phyloP scores from a whole-genome alignment of 805 yeast genomes.

The Metschnikowia noctiluminum region DNA sequence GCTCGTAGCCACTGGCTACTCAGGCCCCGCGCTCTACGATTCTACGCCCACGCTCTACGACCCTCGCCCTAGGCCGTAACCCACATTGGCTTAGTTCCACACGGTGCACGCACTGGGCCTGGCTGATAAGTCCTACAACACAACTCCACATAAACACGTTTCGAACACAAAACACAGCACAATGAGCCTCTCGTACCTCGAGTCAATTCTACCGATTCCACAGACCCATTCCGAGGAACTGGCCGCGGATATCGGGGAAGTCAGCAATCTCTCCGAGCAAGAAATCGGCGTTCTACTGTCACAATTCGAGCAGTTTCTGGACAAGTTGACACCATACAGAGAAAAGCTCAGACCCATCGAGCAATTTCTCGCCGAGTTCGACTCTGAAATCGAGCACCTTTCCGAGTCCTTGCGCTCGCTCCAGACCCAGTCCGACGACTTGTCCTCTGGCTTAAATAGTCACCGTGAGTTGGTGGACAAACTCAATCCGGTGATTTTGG shows the following conservation, averaged over 20 bases:
- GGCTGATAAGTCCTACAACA: too few relatives aligned
- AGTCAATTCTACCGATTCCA: constrained; percentile 14
- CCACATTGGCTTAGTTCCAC: too few relatives aligned
- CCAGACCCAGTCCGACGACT: constrained; percentile 32
- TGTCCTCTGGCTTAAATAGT: constrained; percentile 26
- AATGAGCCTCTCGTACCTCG: constrained; percentile 18
- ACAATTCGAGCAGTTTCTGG: constrained; percentile 14
- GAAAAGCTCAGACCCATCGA: constrained; percentile 48
- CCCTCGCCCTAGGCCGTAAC: too few relatives aligned
- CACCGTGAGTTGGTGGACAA: constrained; percentile 33
- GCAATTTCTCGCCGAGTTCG: constrained; percentile 52
- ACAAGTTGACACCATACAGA: constrained; percentile 11
- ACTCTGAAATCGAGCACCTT: constrained; percentile 41
- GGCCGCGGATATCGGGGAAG: neutral
- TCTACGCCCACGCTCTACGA: too few relatives aligned
- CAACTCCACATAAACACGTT: too few relatives aligned
- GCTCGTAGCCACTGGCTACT: too few relatives aligned
- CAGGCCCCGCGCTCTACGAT: too few relatives aligned
- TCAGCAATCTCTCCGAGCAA: constrained; percentile 14
- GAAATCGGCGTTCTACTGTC: constrained; percentile 17
- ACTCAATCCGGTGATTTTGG: constrained; percentile 74
- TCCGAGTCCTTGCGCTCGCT: constrained; percentile 31
- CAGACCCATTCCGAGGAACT: neutral
- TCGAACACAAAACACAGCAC: too few relatives aligned
- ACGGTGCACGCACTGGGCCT: too few relatives aligned